A percentile compares a stretch with the other conserved stretches of the same genome.
These are phyloP conservation scores for Pythium inflatum DNA, from an alignment of 352 stramenopile species.

Conservation along the genomic window DNA sequence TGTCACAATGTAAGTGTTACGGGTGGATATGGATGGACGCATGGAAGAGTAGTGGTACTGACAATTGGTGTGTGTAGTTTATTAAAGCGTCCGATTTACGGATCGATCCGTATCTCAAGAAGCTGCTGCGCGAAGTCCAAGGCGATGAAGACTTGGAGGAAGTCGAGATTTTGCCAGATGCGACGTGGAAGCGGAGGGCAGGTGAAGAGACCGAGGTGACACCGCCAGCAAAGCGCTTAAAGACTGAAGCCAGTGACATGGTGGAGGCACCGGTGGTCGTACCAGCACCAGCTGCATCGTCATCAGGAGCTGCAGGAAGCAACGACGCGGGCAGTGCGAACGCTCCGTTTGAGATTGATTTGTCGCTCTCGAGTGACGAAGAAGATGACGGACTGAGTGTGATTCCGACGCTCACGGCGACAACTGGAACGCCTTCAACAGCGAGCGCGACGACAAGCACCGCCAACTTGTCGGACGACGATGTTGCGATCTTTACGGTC, in stretches of 20 bases:
- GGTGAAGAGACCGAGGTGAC: constrained; percentile 48
- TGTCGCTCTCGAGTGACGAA: constrained; percentile 70
- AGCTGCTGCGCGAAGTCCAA: constrained; percentile 83
- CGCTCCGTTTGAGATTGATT: constrained; percentile 72
- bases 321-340: constrained; percentile 7
- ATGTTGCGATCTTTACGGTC: constrained; percentile 70
- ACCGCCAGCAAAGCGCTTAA: constrained; percentile 56
- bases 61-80: constrained; percentile 54
- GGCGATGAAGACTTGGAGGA: constrained; percentile 86
- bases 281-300: constrained; percentile 18
- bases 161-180: constrained; percentile 90
- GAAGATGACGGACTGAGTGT: constrained; percentile 47
- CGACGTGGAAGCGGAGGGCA: constrained; percentile 73
- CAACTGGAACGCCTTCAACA: background rate
- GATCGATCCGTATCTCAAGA: constrained; percentile 90
- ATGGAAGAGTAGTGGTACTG: background rate
- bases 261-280: background rate
- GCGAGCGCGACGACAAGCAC: constrained; percentile 15
- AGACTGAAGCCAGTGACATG: constrained; percentile 41
- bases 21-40: background rate
- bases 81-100: constrained; percentile 87
- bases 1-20: constrained; percentile 83
- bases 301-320: background rate
- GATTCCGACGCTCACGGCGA: constrained; percentile 13
- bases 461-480: constrained; percentile 57